These are phyloP conservation scores for Parathielavia appendiculata DNA, from an alignment of 495 filamentous ascomycete genomes.

Conservation along the genomic window DNA sequence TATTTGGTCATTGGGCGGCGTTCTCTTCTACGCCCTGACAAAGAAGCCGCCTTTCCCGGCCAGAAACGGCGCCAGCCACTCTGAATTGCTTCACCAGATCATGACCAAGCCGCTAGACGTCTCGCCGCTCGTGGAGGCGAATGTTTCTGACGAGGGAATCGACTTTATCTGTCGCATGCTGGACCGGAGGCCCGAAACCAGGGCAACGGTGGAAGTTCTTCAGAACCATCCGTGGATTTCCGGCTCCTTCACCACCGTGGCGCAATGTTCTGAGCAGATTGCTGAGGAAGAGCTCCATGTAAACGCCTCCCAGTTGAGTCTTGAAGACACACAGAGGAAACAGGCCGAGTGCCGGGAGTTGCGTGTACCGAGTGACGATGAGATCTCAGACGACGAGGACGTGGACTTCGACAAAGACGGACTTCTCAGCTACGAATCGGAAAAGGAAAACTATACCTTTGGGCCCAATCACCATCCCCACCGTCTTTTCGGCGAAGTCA, in stretches of 20 bases:
- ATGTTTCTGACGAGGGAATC: conserved; percentile 59
- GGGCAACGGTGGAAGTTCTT: conserved; percentile 61
- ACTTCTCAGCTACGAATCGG: conserved; percentile 32
- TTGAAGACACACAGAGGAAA: conserved; percentile 41
- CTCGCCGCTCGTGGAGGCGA: conserved; percentile 47
- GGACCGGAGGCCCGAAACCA: conserved; percentile 60
- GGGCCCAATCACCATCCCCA: conserved; percentile 35
- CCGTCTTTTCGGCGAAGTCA: conserved; percentile 79
- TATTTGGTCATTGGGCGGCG: conserved; percentile 90
- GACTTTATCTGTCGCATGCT: conserved; percentile 75
- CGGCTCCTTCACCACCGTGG: conserved; percentile 26
- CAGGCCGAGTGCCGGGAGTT: conserved; percentile 6
- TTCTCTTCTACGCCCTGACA: conserved; percentile 76
- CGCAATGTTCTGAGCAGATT: conserved; percentile 43
- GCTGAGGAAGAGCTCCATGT: conserved; percentile 44
- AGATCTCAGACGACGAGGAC: conserved; percentile 44
- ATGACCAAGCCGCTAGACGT: conserved; percentile 67
- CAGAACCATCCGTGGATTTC: conserved; percentile 64
- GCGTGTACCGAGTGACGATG: conserved; percentile 25
- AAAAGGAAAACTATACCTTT: conserved; percentile 42
- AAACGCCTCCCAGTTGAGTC: conserved; percentile 67
- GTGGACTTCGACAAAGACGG: conserved; percentile 31
- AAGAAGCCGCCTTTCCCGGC: conserved; percentile 74
- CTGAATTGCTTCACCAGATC: conserved; percentile 72
- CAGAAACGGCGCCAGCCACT: conserved; percentile 46